Percentiles rank a stretch among this genome's conserved stretches.
Conservation (phyloP, 371 early-diverging fungal genomes). For the Apophysomyces ossiformis region DNA sequence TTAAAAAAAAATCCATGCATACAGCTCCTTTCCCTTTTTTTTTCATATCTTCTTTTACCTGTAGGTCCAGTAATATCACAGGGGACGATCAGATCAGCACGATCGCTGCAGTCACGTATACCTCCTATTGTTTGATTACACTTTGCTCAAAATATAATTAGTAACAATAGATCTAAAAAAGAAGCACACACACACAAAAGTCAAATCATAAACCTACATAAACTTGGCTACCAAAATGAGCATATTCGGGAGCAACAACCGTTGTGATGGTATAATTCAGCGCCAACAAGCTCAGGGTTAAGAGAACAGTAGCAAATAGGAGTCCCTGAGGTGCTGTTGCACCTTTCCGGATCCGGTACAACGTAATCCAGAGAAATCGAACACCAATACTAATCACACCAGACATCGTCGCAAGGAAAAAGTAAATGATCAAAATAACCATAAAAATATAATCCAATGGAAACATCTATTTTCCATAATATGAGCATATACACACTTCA, state of each 20-base stretch:
- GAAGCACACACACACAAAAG: not conserved
- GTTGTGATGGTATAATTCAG: conserved; percentile 63
- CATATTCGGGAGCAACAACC: conserved; percentile 68
- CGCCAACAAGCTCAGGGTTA: conserved; percentile 65
- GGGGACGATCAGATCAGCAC: conserved; percentile 58
- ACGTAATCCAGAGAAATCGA: conserved; percentile 64
- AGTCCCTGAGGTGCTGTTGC: conserved; percentile 69
- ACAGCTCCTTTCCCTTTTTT: not conserved
- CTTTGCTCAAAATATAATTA: conserved; percentile 30
- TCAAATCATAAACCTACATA: conserved; percentile 50
- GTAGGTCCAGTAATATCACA: conserved; percentile 64
- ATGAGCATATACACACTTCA: not conserved
- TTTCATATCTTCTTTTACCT: conserved; percentile 31
- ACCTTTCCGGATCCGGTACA: conserved; percentile 56
- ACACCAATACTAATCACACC: conserved; percentile 67
- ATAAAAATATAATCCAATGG: conserved; percentile 69
- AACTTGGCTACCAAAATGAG: conserved; percentile 72
- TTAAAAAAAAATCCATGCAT: not conserved
- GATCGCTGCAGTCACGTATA: conserved; percentile 51
- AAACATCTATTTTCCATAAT: conserved; percentile 43
- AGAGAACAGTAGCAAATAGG: conserved; percentile 51
- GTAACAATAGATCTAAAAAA: not conserved
- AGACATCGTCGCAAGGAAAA: conserved; percentile 63
- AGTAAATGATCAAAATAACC: conserved; percentile 63
- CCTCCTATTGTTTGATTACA: conserved; percentile 61